These are phyloP conservation scores for Escovopsis sp. DNA, from an alignment of 2,329 filamentous ascomycete species.

Conservation along the genomic window DNA sequence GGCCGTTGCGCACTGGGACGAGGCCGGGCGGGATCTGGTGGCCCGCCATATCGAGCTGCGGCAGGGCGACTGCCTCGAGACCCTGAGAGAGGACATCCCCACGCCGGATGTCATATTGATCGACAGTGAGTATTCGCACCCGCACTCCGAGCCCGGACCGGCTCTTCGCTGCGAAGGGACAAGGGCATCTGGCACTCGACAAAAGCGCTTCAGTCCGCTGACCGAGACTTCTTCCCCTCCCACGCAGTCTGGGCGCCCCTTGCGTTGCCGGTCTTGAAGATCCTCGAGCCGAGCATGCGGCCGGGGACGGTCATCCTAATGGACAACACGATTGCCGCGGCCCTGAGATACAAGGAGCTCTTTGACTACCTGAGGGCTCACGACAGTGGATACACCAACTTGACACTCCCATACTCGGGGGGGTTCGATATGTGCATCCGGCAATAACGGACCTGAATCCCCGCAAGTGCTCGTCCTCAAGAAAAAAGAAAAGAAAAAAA, in stretches of 20 bases:
- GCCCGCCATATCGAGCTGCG: constrained; percentile 38
- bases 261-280: constrained; percentile 35
- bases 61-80: constrained; percentile 42
- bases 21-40: constrained; percentile 30
- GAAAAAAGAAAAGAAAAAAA: too few species aligned
- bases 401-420: constrained; percentile 16
- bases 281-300: constrained; percentile 29
- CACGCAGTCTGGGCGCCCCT: constrained; percentile 38
- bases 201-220: too few species aligned
- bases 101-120: constrained; percentile 33
- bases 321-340: constrained; percentile 31
- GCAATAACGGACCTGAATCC: not conserved
- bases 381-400: constrained; percentile 31
- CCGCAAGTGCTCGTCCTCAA: too few species aligned
- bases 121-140: constrained; percentile 29
- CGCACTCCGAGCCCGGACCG: not conserved
- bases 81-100: constrained; percentile 18
- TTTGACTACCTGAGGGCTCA: constrained; percentile 29
- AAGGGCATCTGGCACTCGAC: not conserved
- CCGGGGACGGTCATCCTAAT: constrained; percentile 32
- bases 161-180: too few species aligned
- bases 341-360: constrained; percentile 30
- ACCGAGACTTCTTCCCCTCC: too few species aligned
- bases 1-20: constrained; percentile 39
- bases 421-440: constrained; percentile 13